phyloP scores from a whole-genome alignment of 768 basidiomycete genomes.

The Hygrophorus russula region DNA sequence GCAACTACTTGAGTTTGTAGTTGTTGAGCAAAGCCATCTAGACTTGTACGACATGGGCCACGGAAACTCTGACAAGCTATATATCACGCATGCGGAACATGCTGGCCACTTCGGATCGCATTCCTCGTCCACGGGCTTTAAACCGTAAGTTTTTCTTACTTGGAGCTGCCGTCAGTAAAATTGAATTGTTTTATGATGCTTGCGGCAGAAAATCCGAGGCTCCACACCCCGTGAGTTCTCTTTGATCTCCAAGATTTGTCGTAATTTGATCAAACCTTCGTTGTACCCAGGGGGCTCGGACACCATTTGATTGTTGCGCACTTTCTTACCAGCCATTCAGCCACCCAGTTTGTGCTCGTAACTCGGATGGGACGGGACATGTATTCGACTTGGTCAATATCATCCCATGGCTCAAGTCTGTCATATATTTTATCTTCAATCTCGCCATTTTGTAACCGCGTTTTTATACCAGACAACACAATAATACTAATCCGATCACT shows the following conservation, averaged over 20 bases:
- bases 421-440: slow-evolving; percentile 7
- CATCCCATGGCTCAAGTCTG: slow-evolving; percentile 88
- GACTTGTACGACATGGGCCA: slow-evolving; percentile 52
- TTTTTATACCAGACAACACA: slow-evolving; percentile 49
- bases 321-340: slow-evolving; percentile 84
- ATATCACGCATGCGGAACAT: slow-evolving; percentile 86
- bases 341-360: slow-evolving; percentile 82
- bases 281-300: slow-evolving; percentile 29
- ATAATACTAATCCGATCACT: slow-evolving; percentile 71
- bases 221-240: slow-evolving; percentile 30
- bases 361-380: slow-evolving; percentile 63
- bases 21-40: slow-evolving; percentile 11
- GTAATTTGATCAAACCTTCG: no score
- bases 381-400: slow-evolving; percentile 91
- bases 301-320: slow-evolving; percentile 87
- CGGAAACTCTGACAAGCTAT: slow-evolving; percentile 79
- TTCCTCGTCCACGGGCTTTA: slow-evolving; percentile 67
- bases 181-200: slow-evolving; percentile 2
- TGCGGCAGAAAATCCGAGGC: slow-evolving; percentile 51
- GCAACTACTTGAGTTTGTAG: slow-evolving; percentile 1
- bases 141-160: slow-evolving; percentile 32
- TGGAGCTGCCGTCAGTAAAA: slow-evolving; percentile 6
- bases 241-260: no score
- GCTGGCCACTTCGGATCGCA: slow-evolving; percentile 73
- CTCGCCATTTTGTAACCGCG: slow-evolving; percentile 1